Base-by-base conservation (phyloP, 352 stramenopile genomes). In the Phytophthora crassamura region DNA sequence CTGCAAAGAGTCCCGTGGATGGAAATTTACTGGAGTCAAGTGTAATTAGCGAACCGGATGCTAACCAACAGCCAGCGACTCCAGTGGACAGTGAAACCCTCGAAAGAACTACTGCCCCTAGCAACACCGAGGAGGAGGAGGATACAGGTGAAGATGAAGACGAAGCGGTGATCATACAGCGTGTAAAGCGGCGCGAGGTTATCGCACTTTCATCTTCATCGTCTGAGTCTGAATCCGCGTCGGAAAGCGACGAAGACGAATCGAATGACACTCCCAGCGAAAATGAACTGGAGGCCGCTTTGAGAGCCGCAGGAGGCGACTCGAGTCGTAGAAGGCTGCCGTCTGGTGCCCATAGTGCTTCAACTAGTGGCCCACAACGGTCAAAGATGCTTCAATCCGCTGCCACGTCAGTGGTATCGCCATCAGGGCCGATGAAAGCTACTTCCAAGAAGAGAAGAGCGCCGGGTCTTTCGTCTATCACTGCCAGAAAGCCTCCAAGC, bases 231-330 rank as follows among this genome's bases (percentile, higher is more conserved):
- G 64, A 74, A 7, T 67, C 45, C 32, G 74, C 84, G 14, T 69
- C 67, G 11, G 67, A 77, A 52, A 67, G 68, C 2, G 67, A 75
- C 4, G 62, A 74, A 6, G 52, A 53, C 4, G 59, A 62, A 16
- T 22, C 32, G 11, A 43, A 46, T 22, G 41, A 61, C 14, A 43
- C 28, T 11, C 25, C 48, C 1, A 73, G 42, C 22, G 54, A 50
- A 12, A 91, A 87, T 52, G 74, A 71, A n/a, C 55, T 91, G 0
- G 82, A 90, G 39, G 82, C 85, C 15, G 82, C 85, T 18, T 64
- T 91, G 6, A 78, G 71, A 60, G 80, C 80, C 39, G 73, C 67
- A 38, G 55, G 64, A 9, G 49, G 54, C 33, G 60, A 75, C 34
- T 50, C 40, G 46, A 39, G 22, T 39, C 20, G 25, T 15, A 70